These are phyloP conservation scores for Phytophthora multivora DNA, from an alignment of 352 stramenopile species.

Conservation along the genomic window DNA sequence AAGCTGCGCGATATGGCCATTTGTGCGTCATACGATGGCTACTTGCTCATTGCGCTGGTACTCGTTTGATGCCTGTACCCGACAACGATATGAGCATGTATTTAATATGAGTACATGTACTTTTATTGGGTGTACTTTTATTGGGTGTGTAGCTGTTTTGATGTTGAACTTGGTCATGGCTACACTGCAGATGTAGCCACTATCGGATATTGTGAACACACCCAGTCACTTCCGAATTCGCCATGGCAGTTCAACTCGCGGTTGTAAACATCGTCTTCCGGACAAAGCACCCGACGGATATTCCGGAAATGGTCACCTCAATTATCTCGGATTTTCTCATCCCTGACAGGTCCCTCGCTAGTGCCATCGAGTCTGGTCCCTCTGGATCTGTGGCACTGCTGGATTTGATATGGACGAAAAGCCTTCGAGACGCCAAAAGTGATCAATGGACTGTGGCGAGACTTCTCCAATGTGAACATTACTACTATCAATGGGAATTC, in stretches of 20 bases:
- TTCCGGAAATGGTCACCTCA: background rate
- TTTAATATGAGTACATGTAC: no score
- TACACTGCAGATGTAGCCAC: no score
- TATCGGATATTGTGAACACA: no score
- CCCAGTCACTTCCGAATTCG: background rate
- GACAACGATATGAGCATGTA: no score
- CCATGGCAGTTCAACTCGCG: background rate
- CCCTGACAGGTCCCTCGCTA: background rate
- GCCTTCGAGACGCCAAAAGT: background rate
- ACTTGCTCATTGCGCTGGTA: no score
- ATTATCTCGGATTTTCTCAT: background rate
- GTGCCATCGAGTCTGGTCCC: background rate
- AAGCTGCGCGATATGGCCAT: no score
- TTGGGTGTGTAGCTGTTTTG: no score
- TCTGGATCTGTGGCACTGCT: background rate
- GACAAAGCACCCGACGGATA: background rate
- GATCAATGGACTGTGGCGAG: background rate
- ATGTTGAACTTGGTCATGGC: no score
- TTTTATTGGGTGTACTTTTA: no score
- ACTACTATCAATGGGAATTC: background rate
- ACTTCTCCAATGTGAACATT: background rate
- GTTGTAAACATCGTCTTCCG: background rate
- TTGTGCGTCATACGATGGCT: no score
- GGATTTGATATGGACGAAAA: background rate
- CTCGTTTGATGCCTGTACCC: no score